Conservation (phyloP, 768 basidiomycete species). For the Russula sp. region DNA sequence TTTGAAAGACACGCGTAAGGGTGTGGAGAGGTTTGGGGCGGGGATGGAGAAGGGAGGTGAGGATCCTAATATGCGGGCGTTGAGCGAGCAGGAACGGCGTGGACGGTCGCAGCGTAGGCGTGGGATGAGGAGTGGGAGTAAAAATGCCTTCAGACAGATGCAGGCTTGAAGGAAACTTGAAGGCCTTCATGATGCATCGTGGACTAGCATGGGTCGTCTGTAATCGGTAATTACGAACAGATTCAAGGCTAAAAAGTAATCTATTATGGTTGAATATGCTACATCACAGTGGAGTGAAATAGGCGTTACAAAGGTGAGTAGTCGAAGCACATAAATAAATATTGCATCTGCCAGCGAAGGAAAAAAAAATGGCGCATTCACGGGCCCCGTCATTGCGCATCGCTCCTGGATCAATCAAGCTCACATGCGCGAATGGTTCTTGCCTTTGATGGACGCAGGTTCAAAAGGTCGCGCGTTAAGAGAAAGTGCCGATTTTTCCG, state of each 20-base stretch:
- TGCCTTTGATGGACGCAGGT: constrained; percentile 38
- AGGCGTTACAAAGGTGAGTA: constrained; percentile 4
- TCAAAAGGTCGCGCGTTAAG: constrained; percentile 56
- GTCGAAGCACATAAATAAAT: constrained; percentile 14
- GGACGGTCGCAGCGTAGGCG: constrained; percentile 80
- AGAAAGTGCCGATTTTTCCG: constrained; percentile 44
- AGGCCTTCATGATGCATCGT: not conserved
- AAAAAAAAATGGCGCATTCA: not conserved
- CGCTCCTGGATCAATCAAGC: no score
- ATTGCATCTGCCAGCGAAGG: constrained; percentile 6
- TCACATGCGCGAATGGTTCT: constrained; percentile 2
- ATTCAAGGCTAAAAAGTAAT: not conserved
- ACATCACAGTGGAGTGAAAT: constrained; percentile 12
- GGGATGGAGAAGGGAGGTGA: constrained; percentile 82
- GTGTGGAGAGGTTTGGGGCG: constrained; percentile 77
- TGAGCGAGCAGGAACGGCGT: constrained; percentile 63
- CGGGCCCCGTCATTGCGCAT: not conserved
- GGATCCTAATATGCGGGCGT: constrained; percentile 42
- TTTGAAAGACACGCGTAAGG: constrained; percentile 45
- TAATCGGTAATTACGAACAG: not conserved
- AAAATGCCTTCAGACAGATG: constrained; percentile 62
- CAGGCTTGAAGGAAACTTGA: constrained; percentile 15
- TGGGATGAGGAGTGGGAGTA: constrained; percentile 84
- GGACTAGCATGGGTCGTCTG: not conserved
- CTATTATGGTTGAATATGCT: constrained; percentile 14